These are phyloP conservation scores for Talaromyces sp. DNA, from an alignment of 2,329 filamentous ascomycete species.

Conservation along the genomic window DNA sequence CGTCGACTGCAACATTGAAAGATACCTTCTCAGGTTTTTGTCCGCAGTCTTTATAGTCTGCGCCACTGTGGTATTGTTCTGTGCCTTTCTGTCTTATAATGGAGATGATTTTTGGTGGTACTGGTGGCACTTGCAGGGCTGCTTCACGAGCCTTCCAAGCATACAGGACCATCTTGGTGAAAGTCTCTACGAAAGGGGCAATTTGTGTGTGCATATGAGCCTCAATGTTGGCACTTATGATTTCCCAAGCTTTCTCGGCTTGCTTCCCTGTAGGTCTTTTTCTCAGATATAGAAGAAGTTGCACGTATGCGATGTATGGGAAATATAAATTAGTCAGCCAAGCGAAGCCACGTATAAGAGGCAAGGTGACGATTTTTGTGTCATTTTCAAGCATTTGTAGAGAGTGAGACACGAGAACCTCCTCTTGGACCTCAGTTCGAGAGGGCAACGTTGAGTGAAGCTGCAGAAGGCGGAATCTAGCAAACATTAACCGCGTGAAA, in stretches of 20 bases:
- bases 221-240: background rate
- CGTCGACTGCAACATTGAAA: background rate
- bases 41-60: background rate
- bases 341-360: background rate
- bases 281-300: background rate
- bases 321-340: background rate
- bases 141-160: background rate
- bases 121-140: background rate
- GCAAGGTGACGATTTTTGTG: background rate
- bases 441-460: background rate
- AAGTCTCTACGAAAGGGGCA: background rate
- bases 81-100: background rate
- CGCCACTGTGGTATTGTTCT: background rate
- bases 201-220: background rate
- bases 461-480: background rate
- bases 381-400: background rate
- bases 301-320: background rate
- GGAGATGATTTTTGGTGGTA: background rate
- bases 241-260: background rate
- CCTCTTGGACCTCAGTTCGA: background rate
- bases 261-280: background rate
- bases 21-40: background rate
- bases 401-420: background rate
- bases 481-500: background rate
- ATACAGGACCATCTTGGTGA: background rate